phyloP scores from a whole-genome alignment of 106 monocot genomes.

The Acorus calamus region DNA sequence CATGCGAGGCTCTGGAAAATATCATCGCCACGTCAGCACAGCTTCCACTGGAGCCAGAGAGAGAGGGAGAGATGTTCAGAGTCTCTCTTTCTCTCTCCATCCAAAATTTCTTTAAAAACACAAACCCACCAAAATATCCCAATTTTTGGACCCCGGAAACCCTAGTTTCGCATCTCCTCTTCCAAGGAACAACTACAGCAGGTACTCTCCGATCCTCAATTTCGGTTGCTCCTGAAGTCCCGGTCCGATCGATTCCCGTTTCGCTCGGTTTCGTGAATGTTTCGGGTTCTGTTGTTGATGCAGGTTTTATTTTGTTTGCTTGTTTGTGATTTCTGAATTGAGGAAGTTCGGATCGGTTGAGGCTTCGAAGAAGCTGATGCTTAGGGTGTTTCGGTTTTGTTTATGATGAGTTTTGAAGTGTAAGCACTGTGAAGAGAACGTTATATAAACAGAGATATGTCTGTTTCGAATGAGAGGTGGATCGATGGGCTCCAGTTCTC shows the following conservation, averaged over 20 bases:
- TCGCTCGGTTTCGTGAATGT: too few species aligned
- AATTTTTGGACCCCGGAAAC: background rate
- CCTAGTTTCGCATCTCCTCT: too few species aligned
- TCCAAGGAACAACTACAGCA: too few species aligned
- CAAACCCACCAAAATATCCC: background rate
- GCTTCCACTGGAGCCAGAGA: constrained; percentile 1
- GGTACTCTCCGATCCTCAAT: too few species aligned
- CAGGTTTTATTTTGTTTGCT: too few species aligned
- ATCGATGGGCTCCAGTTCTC: constrained; percentile 82
- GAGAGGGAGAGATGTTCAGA: constrained; percentile 11
- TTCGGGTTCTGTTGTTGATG: too few species aligned
- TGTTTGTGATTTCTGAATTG: too few species aligned
- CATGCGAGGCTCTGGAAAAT: constrained; percentile 18
- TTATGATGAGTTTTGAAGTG: constrained; percentile 4
- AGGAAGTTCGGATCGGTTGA: too few species aligned
- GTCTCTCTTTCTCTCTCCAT: constrained; percentile 22
- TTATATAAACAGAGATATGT: constrained; percentile 13
- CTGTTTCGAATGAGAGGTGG: constrained; percentile 58
- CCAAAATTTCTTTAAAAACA: background rate
- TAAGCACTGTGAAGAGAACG: background rate
- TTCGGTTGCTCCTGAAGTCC: too few species aligned
- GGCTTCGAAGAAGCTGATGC: too few species aligned
- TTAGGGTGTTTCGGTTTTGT: background rate
- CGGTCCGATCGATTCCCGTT: too few species aligned
- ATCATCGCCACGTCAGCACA: constrained; percentile 45